Base-by-base conservation (phyloP, 2,329 filamentous ascomycete species). In the Neurospora crassa region DNA sequence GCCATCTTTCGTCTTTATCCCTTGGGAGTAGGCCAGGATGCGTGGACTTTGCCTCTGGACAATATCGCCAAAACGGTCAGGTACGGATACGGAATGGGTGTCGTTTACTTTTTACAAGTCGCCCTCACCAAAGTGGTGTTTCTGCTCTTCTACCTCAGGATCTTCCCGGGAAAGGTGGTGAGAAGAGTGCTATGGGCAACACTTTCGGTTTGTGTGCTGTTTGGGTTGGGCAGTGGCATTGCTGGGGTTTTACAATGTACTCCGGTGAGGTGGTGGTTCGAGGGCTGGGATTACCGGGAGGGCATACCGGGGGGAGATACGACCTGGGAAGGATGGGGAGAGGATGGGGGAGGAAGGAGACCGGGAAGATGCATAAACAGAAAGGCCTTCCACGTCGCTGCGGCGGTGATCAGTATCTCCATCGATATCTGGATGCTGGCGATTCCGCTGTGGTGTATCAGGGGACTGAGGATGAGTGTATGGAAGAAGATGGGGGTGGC, bases 251-350 rank as follows among this genome's bases (percentile, higher is more conserved):
- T 87, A 34, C 82, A 87, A 71, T 88, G 86, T 73, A 76, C 75
- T 1, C 86, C 86, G 0, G 78, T 88, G 20, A 78, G 76, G 24
- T 84, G 81, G 72, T 84, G 82, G 74, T 89, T 87, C 87, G 79
- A 78, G 0, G 78, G 79, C 7, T 88, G 85, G 84, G 82, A 85
- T 67, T 63, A 63, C 8, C 53, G 53, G 6, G 53, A 63, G 16
- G 53, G 53, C 14, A 18, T 34, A 34, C 53, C 53, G 14, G 53
- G 53, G 7, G 53, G 14, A 34, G 53, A 63, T 63, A 14, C 53
- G 7, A 63, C 53, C 7, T 63, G 53, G 53, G 53, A 63, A 63
- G 53, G 53, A 63, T 63, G 53, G 53, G 24, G 14, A 59, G 14
- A 12, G 20, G 20, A 53, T 18, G 24, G 24, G 47, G 53, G 7